Base-by-base conservation (phyloP, 352 stramenopile genomes). In the Globisporangium paddicum region DNA sequence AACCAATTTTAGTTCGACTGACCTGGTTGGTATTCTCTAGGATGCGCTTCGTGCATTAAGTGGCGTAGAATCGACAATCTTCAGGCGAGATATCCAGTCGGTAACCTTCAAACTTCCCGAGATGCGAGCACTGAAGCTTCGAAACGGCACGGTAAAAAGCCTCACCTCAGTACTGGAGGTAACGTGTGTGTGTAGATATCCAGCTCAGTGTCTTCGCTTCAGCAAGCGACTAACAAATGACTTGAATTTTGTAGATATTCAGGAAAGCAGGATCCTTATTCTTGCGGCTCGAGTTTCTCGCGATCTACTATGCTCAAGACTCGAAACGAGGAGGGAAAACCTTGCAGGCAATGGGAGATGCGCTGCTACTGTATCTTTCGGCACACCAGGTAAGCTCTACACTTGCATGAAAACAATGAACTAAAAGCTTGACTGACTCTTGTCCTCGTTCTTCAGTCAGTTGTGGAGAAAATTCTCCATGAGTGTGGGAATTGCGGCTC, bases 61-160 rank as follows among this genome's bases (percentile, higher is more conserved):
- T 64, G 82, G 79, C n/a, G 68, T 92, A 34, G 74, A 87, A 1
- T 92, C 82, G 7, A 72, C 75, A 32, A 45, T 88, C 30, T 86
- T 85, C 44, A 69, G 74, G 28, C 63, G 69, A 34, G 67, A 84
- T 55, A 34, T 77, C 5, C 30, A 52, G 9, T 67, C 69, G 6
- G 78, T 70, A 34, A 67, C 56, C 19, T 81, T 92, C 38, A 54
- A 68, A 30, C 55, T 89, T n/a, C 73, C 82, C 30, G 55, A 65
- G 38, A 77, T 62, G 50, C 63, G 71, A 14, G 59, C 30, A 5
- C n/a, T 89, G 21, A 83, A 80, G 56, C 58, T 84, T 21, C 61
- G 52, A 13, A 76, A 71, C 45, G 61, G 69, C 32, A 76, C 75
- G 3, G 45, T 80, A 26, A 72, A 56, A 10, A 71, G 64, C 35